Evolutionary conservation across 257 asterid species (phyloP), one percentile per base, ranked within the genome.

Genomic region (Voacanga thouarsii): DNA sequence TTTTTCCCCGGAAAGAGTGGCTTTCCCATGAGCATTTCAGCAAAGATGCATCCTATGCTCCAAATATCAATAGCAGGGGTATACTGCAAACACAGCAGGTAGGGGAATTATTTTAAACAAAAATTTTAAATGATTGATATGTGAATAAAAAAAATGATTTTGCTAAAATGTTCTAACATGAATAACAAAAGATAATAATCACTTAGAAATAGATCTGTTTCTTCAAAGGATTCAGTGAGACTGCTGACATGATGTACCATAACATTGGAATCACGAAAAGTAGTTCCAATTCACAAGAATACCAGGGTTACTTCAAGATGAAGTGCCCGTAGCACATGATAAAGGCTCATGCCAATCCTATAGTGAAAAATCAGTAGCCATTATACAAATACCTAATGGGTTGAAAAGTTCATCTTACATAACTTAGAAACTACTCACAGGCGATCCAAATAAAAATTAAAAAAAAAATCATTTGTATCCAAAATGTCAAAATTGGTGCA

Each of bases 11-110:
- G 97, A 80, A 94, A 94, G 85, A 94, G 79, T 4, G 97, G 97
- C 79, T 90, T 92, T 61, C 98, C 96, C 41, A 89, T 84, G 50
- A 94, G 85, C 89, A 94, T 88, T 89, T 94, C 98, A 11, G 92
- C 97, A 86, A 92, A 94, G 84, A 94, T 92, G 83, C 98, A 94
- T 83, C 98, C 98, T 74, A 94, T 87, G 87, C 98, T 92, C 98
- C 98, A 94, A 77, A 92, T 91, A 76, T 94, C 98, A 81, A 92
- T 92, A 72, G 98, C 97, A 30, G 97, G 97, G 53, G 98, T 92
- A 80, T 94, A 94, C 97, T 94, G 96, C 83, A 85, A 84, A 83
- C 73, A 83, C 70, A 19, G 77, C 75, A 76, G 67, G 61, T 63
- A 56, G 57, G 70, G 47, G 15, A 63, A n/a, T 53, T 47, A 75